A percentile compares a stretch with the other conserved stretches of the same genome.
phyloP scores from a whole-genome alignment of 257 asterid species.

The Rhazya stricta region DNA sequence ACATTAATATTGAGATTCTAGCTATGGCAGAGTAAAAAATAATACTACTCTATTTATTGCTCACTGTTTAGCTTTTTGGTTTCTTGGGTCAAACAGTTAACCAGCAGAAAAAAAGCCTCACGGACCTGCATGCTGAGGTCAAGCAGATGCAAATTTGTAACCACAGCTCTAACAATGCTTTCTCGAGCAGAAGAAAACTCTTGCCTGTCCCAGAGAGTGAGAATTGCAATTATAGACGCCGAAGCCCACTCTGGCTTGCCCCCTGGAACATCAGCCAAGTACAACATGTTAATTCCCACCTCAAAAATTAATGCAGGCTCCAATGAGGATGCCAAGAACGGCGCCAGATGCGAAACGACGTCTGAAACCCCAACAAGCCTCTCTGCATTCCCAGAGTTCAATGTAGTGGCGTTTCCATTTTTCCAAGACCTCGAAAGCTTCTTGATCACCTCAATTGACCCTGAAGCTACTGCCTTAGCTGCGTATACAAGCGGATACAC shows the following conservation, averaged over 20 bases:
- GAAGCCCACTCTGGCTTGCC: constrained; percentile 98
- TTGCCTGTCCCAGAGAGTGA: constrained; percentile 92
- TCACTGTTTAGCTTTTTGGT: background rate
- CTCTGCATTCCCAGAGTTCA: constrained; percentile 53
- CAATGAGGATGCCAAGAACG: constrained; percentile 72
- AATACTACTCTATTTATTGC: background rate
- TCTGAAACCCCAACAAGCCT: constrained; percentile 78
- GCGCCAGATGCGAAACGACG: constrained; percentile 83
- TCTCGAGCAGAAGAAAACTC: constrained; percentile 90
- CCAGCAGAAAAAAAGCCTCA: constrained; percentile 12
- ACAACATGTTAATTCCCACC: constrained; percentile 86
- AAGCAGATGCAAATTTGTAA: constrained; percentile 80
- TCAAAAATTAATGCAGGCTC: constrained; percentile 86
- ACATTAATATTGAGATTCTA: background rate
- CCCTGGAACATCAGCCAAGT: constrained; percentile 91
- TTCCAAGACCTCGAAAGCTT: constrained; percentile 64
- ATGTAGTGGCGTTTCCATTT: constrained; percentile 25
- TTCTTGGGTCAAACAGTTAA: constrained; percentile 10
- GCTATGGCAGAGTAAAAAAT: background rate
- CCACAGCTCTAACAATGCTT: constrained; percentile 89
- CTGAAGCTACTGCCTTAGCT: constrained; percentile 78
- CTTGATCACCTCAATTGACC: constrained; percentile 63
- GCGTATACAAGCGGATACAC: constrained; percentile 72
- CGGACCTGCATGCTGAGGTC: constrained; percentile 91
- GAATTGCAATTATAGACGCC: constrained; percentile 70